Base-by-base conservation (phyloP, 1,139 yeast genomes). In the Candida sp. region DNA sequence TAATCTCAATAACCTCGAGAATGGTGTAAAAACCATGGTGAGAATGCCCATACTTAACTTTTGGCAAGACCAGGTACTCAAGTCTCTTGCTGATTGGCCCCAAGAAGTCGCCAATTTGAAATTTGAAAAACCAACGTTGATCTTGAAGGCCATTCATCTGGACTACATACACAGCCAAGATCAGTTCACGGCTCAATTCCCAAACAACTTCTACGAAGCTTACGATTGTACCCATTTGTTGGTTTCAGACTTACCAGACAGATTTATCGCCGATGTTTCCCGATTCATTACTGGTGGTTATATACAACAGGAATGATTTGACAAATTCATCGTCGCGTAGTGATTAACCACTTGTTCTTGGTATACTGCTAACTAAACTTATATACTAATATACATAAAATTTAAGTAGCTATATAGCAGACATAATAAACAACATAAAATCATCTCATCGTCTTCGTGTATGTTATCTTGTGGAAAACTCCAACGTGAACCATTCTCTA, bases 181-280 rank as follows among this genome's bases (percentile, higher is more conserved):
- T 35, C 41, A 55, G 6, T 77, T 77, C 43, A 55, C 62, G 3
- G 50, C 53, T 4, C 72, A 68, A 49, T 77, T 77, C 58, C 57
- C 68, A 22, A 45, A 66, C 35, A 45, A 62, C 21, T 50, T 51
- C 27, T 53, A 60, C 36, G 53, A 54, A 21, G 65, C 62, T 12
- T 65, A 69, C 41, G 68, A 75, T 43, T 60, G 76, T 29, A 73
- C 77, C 7, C 82, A 77, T 57, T 75, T 77, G 68, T 55, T 76
- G 3, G 64, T 74, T 27, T 62, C 67, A 21, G 79, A 75, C 43
- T 58, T 62, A 49, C 77, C 77, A 3, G 49, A 58, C 11, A 60
- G 61, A 45, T 74, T 75, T 50, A 63, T 68, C 34, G 52, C 49
- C 7, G 58, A 51, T 36, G 54, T 60, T 6, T 6, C 29, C 29